A percentile compares a stretch with the other conserved stretches of the same genome.
These are phyloP conservation scores for Cupressus sempervirens DNA, from an alignment of 75 land plant species.

Conservation along the genomic window DNA sequence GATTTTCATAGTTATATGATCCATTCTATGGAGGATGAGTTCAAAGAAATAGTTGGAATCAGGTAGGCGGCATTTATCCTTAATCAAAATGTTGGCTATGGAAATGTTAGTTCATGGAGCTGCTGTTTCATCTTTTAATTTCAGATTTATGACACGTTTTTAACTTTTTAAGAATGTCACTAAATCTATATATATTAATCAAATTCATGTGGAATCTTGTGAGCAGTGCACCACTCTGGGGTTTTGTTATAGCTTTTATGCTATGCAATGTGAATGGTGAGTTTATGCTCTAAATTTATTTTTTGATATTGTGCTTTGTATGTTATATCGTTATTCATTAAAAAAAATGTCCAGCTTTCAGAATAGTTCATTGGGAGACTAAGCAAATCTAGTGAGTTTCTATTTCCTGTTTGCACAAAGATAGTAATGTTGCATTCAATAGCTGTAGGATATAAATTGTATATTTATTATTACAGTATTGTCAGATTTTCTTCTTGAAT, in stretches of 20 bases:
- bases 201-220: constrained; percentile 10
- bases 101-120: background rate
- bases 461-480: background rate
- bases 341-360: background rate
- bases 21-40: constrained; percentile 93
- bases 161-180: background rate
- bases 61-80: constrained; percentile 35
- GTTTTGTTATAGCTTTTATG: constrained; percentile 81
- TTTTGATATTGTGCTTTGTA: background rate
- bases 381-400: background rate
- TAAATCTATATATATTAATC: constrained; percentile 4
- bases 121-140: background rate
- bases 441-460: background rate
- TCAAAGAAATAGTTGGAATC: constrained; percentile 78
- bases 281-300: background rate
- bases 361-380: background rate
- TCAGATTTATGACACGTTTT: background rate
- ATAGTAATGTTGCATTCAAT: background rate
- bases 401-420: background rate
- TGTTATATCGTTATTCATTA: constrained; percentile 7
- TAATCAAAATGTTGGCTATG: background rate
- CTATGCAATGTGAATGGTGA: constrained; percentile 78
- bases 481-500: background rate
- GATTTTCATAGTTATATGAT: constrained; percentile 96
- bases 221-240: constrained; percentile 85